Evolutionary conservation across 2,329 filamentous ascomycete species (phyloP).

Genomic region (Verticillium dahliae): DNA sequence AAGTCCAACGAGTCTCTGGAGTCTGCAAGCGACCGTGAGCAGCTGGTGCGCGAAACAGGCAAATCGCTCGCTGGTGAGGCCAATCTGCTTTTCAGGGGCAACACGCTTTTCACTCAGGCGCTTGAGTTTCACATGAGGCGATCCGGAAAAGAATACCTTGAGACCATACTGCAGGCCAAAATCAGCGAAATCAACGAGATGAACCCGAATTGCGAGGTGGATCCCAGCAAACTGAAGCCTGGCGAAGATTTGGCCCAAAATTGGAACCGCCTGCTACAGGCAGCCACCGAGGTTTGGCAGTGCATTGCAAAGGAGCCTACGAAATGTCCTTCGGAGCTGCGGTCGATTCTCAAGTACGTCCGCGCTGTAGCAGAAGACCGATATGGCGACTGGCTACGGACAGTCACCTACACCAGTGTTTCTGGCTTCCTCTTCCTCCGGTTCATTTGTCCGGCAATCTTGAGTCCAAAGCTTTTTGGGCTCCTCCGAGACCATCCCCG

Average conservation of each 20-base stretch:
- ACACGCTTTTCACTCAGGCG: constrained; percentile 87
- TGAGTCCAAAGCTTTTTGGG: constrained; percentile 91
- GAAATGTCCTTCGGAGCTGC: constrained; percentile 72
- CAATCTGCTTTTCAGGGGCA: constrained; percentile 90
- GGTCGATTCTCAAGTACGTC: constrained; percentile 84
- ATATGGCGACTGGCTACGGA: constrained; percentile 86
- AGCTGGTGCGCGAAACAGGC: constrained; percentile 69
- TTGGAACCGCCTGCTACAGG: constrained; percentile 68
- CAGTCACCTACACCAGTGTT: constrained; percentile 87
- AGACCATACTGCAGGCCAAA: constrained; percentile 79
- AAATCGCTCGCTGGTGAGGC: constrained; percentile 80
- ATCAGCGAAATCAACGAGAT: constrained; percentile 83
- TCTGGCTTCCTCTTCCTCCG: constrained; percentile 91
- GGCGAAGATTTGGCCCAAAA: constrained; percentile 72
- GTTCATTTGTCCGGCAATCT: constrained; percentile 92
- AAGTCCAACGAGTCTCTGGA: constrained; percentile 65
- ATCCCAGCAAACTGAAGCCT: constrained; percentile 69
- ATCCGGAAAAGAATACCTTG: constrained; percentile 85
- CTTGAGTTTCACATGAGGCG: constrained; percentile 95
- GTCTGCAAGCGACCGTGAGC: constrained; percentile 56
- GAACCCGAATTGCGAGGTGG: constrained; percentile 90
- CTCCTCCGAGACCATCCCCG: constrained; percentile 77
- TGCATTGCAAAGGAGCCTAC: constrained; percentile 70
- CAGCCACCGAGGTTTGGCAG: constrained; percentile 81
- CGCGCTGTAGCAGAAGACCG: constrained; percentile 88